Evolutionary conservation across 495 filamentous ascomycete species (phyloP).

Genomic region (Neurospora sublineolata): DNA sequence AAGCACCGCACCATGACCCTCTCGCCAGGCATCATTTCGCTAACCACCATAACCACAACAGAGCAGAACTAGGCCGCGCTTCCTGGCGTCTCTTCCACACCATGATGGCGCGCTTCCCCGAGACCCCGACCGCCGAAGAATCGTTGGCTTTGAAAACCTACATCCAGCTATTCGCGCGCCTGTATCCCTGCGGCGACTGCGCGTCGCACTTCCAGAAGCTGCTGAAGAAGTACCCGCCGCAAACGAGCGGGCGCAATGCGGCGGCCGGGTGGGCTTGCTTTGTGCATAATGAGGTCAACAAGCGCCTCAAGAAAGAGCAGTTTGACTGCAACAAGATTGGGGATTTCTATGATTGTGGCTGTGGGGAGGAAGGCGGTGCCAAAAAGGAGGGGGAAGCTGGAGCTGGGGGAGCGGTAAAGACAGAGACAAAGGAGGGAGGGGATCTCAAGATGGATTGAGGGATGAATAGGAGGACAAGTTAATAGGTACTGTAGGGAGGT

Average conservation of each 20-base stretch:
- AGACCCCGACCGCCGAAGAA: conserved; percentile 72
- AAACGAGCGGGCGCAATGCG: conserved; percentile 69
- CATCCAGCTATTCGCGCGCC: conserved; percentile 77
- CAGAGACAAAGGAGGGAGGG: conserved; percentile 1
- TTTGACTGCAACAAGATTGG: conserved; percentile 89
- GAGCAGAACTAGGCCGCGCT: conserved; percentile 78
- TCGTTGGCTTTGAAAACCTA: conserved; percentile 72
- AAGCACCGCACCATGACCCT: background rate
- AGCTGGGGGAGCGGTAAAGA: background rate
- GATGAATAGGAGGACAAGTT: conserved; percentile 6
- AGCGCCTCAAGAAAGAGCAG: conserved; percentile 62
- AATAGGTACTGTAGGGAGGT: background rate
- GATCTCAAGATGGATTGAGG: conserved; percentile 33
- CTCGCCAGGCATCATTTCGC: background rate
- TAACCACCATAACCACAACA: conserved; percentile 23
- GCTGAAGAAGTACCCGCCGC: conserved; percentile 75
- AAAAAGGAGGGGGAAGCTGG: conserved; percentile 11
- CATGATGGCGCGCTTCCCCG: conserved; percentile 86
- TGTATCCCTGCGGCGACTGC: conserved; percentile 96
- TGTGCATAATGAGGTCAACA: conserved; percentile 91
- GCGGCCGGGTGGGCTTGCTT: conserved; percentile 90
- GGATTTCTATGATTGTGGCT: conserved; percentile 93
- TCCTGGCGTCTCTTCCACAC: conserved; percentile 94
- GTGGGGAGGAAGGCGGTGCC: conserved; percentile 58
- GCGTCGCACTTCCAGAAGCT: conserved; percentile 81